Percentiles rank a stretch among this genome's conserved stretches.
Conservation (phyloP, 805 yeast genomes). For the Metschnikowia reukaufii region DNA sequence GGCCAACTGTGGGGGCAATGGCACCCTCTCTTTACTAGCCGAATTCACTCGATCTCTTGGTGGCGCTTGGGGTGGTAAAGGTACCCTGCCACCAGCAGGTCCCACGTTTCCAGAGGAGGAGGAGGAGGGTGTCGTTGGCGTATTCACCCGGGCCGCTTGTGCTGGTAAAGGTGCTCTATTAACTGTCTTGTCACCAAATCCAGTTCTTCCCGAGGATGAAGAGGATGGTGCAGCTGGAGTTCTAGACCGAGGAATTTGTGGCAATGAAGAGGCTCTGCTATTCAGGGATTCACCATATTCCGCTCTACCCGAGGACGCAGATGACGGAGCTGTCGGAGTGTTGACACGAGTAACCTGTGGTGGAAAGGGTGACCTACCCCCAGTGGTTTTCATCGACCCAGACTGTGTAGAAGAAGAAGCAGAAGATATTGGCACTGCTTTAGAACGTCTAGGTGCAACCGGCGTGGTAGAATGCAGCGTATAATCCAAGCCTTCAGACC, state of each 20-base stretch:
- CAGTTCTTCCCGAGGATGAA: neutral
- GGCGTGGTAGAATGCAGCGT: slow-evolving; percentile 3
- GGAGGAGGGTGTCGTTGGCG: neutral
- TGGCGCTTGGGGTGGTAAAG: slow-evolving; percentile 26
- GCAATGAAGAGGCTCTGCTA: too few species aligned
- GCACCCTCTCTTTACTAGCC: slow-evolving; percentile 1
- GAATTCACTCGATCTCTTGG: slow-evolving; percentile 4
- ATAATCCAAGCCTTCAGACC: neutral
- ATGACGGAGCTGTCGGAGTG: neutral
- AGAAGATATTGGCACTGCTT: neutral
- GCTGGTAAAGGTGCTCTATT: slow-evolving; percentile 26
- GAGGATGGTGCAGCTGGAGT: slow-evolving; percentile 1
- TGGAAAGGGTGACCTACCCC: neutral
- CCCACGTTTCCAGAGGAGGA: neutral
- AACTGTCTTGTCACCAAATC: neutral
- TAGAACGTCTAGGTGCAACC: neutral
- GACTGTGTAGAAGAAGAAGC: neutral
- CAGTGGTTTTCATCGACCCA: neutral
- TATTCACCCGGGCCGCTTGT: slow-evolving; percentile 16
- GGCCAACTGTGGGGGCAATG: slow-evolving; percentile 17
- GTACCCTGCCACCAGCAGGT: slow-evolving; percentile 16
- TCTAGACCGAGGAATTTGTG: neutral
- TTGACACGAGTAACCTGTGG: too few species aligned
- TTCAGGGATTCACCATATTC: too few species aligned
- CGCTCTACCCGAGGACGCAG: too few species aligned